phyloP scores from a whole-genome alignment of 345 rosid genomes.

The Stellera chamaejasme region DNA sequence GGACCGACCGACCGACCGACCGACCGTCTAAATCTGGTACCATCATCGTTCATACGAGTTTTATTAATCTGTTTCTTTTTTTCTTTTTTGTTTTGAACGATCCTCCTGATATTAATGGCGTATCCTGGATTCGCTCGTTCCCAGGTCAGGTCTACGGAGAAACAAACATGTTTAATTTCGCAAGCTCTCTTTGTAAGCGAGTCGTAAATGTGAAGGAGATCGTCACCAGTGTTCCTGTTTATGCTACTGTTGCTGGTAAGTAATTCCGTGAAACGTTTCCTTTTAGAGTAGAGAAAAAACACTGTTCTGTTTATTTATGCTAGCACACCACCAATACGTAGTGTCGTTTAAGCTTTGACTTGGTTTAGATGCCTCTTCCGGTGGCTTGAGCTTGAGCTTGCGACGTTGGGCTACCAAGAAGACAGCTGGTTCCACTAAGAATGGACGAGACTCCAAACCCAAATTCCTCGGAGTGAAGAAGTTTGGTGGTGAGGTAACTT shows the following conservation, averaged over 20 bases:
- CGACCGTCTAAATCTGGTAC: too few species aligned
- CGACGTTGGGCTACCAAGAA: constrained; percentile 88
- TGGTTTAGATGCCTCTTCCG: constrained; percentile 40
- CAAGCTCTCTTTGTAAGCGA: constrained; percentile 31
- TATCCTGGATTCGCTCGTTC: too few species aligned
- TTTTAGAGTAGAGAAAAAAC: too few species aligned
- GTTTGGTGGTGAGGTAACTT: constrained; percentile 81
- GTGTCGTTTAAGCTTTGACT: not conserved
- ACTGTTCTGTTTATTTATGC: not conserved
- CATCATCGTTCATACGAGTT: too few species aligned
- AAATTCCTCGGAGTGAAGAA: constrained; percentile 93
- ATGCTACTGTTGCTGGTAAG: constrained; percentile 34
- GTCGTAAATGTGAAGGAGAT: constrained; percentile 39
- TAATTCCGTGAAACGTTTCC: constrained; percentile 3
- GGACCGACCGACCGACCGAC: too few species aligned
- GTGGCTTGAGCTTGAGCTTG: constrained; percentile 60
- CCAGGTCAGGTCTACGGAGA: not conserved
- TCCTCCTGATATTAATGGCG: too few species aligned
- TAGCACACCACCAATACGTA: not conserved
- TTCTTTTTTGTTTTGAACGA: too few species aligned
- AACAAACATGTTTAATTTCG: constrained; percentile 16
- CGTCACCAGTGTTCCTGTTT: constrained; percentile 35
- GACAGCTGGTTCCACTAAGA: constrained; percentile 83
- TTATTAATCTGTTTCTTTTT: too few species aligned
- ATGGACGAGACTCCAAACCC: constrained; percentile 78